Evolutionary conservation across 805 yeast genomes (phyloP).

Genomic region (Cyberlindnera maritima): DNA sequence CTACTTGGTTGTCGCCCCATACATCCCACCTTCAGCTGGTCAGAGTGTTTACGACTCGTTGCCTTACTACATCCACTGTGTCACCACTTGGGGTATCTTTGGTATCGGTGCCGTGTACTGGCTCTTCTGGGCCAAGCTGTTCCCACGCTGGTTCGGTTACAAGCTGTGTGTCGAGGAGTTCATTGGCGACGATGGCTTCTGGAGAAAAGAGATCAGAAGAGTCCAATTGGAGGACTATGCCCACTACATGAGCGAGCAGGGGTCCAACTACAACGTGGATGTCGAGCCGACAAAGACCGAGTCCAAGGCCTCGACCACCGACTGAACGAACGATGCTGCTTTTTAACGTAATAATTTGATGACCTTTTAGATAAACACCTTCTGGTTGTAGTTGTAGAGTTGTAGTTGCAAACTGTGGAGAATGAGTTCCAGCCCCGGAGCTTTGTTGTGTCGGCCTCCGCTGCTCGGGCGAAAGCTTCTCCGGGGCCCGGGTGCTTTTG

Average conservation of each 20-base stretch:
- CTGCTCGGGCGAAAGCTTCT: not conserved
- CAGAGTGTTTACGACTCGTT: constrained; percentile 65
- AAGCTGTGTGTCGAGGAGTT: constrained; percentile 49
- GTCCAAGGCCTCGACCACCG: too few relatives aligned
- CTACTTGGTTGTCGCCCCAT: constrained; percentile 74
- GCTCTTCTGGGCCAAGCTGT: constrained; percentile 55
- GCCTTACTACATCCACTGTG: constrained; percentile 80
- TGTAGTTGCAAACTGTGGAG: too few relatives aligned
- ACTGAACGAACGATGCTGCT: too few relatives aligned
- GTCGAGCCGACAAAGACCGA: too few relatives aligned
- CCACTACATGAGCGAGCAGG: constrained; percentile 17
- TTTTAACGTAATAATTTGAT: too few relatives aligned
- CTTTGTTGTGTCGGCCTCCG: not conserved
- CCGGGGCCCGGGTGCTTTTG: not conserved
- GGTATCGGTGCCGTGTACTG: constrained; percentile 66
- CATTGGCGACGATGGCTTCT: constrained; percentile 66
- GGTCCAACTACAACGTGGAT: not conserved
- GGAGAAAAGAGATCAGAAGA: constrained; percentile 58
- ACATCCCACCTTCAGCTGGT: constrained; percentile 66
- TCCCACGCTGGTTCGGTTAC: constrained; percentile 57
- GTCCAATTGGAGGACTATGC: constrained; percentile 30
- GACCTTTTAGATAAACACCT: too few relatives aligned
- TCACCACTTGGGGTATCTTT: constrained; percentile 76
- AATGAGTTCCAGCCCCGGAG: not conserved
- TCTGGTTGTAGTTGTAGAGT: too few relatives aligned